Evolutionary conservation across 2,329 filamentous ascomycete species (phyloP), one percentile per base, ranked within the genome.

Genomic region (Monilinia fructigena): DNA sequence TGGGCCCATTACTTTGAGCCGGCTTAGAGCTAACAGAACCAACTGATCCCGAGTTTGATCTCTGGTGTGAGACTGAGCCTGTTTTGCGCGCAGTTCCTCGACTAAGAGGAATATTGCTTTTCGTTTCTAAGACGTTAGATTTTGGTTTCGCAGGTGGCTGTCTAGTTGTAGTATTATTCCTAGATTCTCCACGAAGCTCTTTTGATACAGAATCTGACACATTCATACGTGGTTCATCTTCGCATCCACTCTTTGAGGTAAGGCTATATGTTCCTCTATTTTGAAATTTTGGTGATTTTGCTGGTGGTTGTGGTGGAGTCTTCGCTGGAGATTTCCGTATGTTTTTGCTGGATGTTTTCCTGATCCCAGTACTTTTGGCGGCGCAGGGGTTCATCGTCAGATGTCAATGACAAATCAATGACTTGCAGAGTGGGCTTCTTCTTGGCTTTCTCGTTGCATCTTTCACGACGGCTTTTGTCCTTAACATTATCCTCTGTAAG

Each of bases 251-350:
- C 1, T 38, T 45, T n/a, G 58, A 60, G 1, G 23, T 11, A 60
- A 60, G 58, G 58, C n/a, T 60, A 26, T 60, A 60, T 60, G 31
- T 50, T 16, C 45, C 58, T 16, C 58, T 42, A 23, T 35, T 18
- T 20, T 50, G 47, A 50, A 50, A 38, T 5, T 38, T 50, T 26
- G 31, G 28, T 38, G 16, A 23, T 31, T 50, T 60, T 26, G n/a
- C 8, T 50, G 20, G 20, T 16, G 28, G n/a, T 31, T 50, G 38
- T 38, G 10, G 28, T 40, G 20, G 18, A 14, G 42, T 10, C 12
- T 16, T 38, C n/a, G 28, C 12, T 38, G 28, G n/a, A 16, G 12
- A 23, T 4, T 48, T n/a, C 6, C 42, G 35, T 20, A 5, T 11
- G 7, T 38, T 26, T 26, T 48, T 10, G 28, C n/a, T 16, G 12